phyloP scores from a whole-genome alignment of 345 rosid species.

The Gossypium bickii region DNA sequence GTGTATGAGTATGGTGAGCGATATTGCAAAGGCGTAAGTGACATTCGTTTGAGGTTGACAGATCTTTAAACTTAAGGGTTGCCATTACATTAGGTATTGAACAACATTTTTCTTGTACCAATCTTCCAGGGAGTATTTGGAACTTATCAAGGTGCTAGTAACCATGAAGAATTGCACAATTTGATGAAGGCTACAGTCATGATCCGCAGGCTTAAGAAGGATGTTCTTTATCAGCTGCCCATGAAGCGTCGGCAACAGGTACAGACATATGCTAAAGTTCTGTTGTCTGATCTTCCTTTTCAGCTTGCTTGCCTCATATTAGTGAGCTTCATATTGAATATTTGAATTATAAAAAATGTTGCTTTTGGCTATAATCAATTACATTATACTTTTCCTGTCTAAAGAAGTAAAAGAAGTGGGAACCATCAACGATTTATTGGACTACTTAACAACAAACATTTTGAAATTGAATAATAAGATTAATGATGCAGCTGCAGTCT shows the following conservation, averaged over 20 bases:
- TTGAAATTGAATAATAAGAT: not conserved
- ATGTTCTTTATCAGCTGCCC: conserved; percentile 88
- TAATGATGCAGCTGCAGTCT: not conserved
- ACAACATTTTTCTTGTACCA: conserved; percentile 3
- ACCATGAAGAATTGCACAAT: conserved; percentile 97
- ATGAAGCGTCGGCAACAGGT: conserved; percentile 93
- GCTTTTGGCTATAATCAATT: not conserved
- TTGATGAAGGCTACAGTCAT: conserved; percentile 93
- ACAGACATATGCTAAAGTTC: conserved; percentile 1
- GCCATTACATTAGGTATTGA: not conserved
- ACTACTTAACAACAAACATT: not conserved
- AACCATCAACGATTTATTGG: not conserved
- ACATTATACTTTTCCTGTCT: conserved; percentile 5
- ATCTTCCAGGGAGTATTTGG: conserved; percentile 73
- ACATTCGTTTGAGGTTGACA: not conserved
- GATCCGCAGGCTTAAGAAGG: conserved; percentile 92
- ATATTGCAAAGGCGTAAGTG: conserved; percentile 87
- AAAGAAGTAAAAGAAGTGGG: not conserved
- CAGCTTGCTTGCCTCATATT: not conserved
- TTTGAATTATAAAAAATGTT: not conserved
- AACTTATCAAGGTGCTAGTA: conserved; percentile 84
- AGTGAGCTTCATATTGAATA: conserved; percentile 4
- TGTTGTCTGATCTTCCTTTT: not conserved
- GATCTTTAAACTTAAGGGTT: not conserved
- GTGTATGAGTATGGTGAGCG: conserved; percentile 84